Base-by-base conservation (phyloP, 176 grass and related monocot genomes). In the Triticum urartu region DNA sequence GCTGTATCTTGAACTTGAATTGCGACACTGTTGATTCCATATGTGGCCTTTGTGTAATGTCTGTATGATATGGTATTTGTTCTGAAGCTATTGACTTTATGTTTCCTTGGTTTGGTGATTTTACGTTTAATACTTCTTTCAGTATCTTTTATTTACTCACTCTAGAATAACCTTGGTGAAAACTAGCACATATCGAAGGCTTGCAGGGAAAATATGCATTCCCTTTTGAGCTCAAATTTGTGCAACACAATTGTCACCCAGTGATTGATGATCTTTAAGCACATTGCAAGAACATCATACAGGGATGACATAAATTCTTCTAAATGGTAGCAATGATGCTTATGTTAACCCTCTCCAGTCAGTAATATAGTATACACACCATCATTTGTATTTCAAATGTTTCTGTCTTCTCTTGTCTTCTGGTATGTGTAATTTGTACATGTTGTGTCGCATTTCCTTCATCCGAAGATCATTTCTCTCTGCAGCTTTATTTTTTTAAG, bases 151-250 rank as follows among this genome's bases (percentile, higher is more conserved):
- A 42, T n/a, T 24, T 71, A 81, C 20, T 82, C 30, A 80, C 40
- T 56, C 14, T 33, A 86, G 13, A 77, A 74, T 79, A 52, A 9
- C 7, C 25, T 48, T 67, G 10, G 26, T 62, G n/a, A 68, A 88
- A 81, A 77, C 35, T 8, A 81, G 62, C 68, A 83, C 65, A 87
- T 68, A 76, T 75, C 7, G 61, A 84, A 87, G 70, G 48, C 48
- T 88, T 85, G 48, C 17, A 42, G 36, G 77, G 50, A 87, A 48
- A 75, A 72, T 45, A 64, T 25, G 25, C 11, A 20, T 59, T 68
- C 45, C 80, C 68, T 74, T 83, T 76, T 71, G 69, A 81, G 72
- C 48, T 85, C 11, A 88, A 84, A 88, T 9, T 63, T 70, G 50
- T 81, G 62, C 69, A 64, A 63, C 26, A 68, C 6, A 81, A 68